phyloP scores from a whole-genome alignment of 768 basidiomycete species.

The Boletus fagicola region DNA sequence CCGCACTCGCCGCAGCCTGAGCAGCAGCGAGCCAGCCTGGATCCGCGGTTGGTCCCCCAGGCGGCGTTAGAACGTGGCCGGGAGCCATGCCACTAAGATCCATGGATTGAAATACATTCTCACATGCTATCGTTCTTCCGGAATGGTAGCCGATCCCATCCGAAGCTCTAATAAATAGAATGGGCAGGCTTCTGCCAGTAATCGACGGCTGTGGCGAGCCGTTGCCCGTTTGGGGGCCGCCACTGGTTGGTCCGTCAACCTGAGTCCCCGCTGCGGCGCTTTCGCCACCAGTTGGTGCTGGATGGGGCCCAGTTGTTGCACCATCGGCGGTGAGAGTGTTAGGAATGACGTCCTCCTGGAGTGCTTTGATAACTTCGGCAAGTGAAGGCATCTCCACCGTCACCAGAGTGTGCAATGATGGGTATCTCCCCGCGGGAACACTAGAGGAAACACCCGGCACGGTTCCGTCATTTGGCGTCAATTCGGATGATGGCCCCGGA shows the following conservation, averaged over 20 bases:
- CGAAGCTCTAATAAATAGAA: conserved; percentile 75
- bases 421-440: conserved; percentile 46
- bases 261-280: conserved; percentile 26
- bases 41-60: conserved; percentile 48
- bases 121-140: conserved; percentile 78
- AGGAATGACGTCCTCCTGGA: conserved; percentile 66
- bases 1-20: conserved; percentile 62
- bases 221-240: conserved; percentile 20
- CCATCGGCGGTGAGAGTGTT: conserved; percentile 36
- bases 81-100: conserved; percentile 53
- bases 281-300: conserved; percentile 28
- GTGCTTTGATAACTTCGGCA: conserved; percentile 70
- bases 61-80: conserved; percentile 45
- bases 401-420: conserved; percentile 73
- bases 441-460: conserved; percentile 17
- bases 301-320: conserved; percentile 37
- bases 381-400: conserved; percentile 83
- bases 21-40: conserved; percentile 74
- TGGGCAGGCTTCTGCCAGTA: conserved; percentile 65
- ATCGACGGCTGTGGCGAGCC: conserved; percentile 48
- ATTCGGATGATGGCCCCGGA: conserved; percentile 36
- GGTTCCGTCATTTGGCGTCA: conserved; percentile 28
- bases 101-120: conserved; percentile 72
- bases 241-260: conserved; percentile 27
- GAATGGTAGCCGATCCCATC: conserved; percentile 92